Base-by-base conservation (phyloP, 179 eudicot genomes). In the Gypsophila paniculata region DNA sequence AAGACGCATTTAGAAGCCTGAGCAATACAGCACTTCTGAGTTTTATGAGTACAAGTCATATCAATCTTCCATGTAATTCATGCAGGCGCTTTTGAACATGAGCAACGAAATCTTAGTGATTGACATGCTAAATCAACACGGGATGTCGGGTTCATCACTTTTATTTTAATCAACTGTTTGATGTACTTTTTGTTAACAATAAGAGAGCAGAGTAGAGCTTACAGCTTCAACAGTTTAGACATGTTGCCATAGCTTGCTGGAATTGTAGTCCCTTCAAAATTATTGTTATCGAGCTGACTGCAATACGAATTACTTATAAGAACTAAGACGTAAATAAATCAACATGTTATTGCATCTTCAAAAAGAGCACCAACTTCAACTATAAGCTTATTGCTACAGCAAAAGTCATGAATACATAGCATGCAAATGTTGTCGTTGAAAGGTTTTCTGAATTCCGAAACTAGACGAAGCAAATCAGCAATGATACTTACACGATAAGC, bases 401-500 rank as follows among this genome's bases (percentile, higher is more conserved):
- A 64, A 53, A 65, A 65, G 44, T 44, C 26, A 38, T 29, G 11
- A 61, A 42, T 44, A 26, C 44, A 26, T 8, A 22, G n/a, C 15
- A 29, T 61, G 42, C 9, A 8, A 42, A 4, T 0, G 4, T 65
- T 14, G 13, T 8, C 55, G 26, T 32, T 51, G 15, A 49, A 15
- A 5, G 17, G 60, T 5, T 49, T 15, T 29, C 44, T 18, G 44
- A 4, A 26, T n/a, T 29, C 44, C 3, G 9, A 8, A 49, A 51
- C 6, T 22, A 7, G n/a, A 3, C 17, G 55, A 69, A 15, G 39
- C 25, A 39, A 61, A 23, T 51, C 57, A 48, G 71, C 52, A 23
- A 46, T 58, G 21, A 57, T 62, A 66, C 91, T 59, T 85, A 93
- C 98, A 93, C 84, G 29, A 93, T 93, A 29, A 62, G 75, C 62